phyloP scores from a whole-genome alignment of 768 basidiomycete genomes.

The Gloeopeniophorella convolvens region DNA sequence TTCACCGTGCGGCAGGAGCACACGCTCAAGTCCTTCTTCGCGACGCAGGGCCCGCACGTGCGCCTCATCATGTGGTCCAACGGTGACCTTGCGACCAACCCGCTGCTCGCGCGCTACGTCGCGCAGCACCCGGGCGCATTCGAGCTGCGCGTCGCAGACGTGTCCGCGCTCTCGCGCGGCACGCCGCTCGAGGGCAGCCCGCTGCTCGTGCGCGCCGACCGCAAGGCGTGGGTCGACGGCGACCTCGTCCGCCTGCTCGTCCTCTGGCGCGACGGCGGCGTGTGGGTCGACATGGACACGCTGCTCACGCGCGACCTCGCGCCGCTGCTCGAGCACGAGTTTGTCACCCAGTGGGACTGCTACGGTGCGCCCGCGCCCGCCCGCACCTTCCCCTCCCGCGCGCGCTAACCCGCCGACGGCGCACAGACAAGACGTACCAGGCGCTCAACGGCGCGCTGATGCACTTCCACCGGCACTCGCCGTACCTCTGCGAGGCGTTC shows the following conservation, averaged over 20 bases:
- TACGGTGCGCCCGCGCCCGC: slow-evolving; percentile 55
- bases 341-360: slow-evolving; percentile 98
- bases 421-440: slow-evolving; percentile 18
- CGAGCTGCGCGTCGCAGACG: slow-evolving; percentile 62
- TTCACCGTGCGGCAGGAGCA: slow-evolving; percentile 81
- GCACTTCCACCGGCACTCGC: slow-evolving; percentile 86
- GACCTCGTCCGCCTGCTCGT: slow-evolving; percentile 86
- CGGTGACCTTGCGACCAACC: slow-evolving; percentile 54
- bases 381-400: too few relatives aligned
- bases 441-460: slow-evolving; percentile 87
- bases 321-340: slow-evolving; percentile 89
- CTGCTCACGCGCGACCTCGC: slow-evolving; percentile 82
- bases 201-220: slow-evolving; percentile 56
- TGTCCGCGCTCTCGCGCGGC: slow-evolving; percentile 56
- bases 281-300: slow-evolving; percentile 98
- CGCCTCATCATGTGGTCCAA: slow-evolving; percentile 90
- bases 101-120: slow-evolving; percentile 55
- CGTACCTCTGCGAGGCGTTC: slow-evolving; percentile 96
- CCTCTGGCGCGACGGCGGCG: slow-evolving; percentile 84
- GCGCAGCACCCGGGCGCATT: slow-evolving; percentile 63
- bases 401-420: not conserved
- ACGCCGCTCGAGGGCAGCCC: slow-evolving; percentile 69
- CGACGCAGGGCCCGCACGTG: slow-evolving; percentile 68
- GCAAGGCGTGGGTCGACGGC: slow-evolving; percentile 90
- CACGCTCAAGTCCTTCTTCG: slow-evolving; percentile 91